Conservation (phyloP, 331 rosid species). For the Rosa hybrid region DNA sequence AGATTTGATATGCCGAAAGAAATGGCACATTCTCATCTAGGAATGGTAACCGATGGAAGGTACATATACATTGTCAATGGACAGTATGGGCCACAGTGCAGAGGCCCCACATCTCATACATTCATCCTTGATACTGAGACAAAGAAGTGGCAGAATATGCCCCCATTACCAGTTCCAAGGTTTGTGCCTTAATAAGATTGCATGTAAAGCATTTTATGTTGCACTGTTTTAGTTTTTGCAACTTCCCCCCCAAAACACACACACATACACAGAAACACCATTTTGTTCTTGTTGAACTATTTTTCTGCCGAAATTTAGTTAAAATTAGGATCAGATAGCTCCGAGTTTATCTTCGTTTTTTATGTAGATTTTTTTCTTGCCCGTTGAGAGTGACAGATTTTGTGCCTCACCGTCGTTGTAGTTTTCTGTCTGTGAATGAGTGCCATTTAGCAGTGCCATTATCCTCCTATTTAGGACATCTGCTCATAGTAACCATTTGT, state of each 20-base stretch:
- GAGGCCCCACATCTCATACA: conserved; percentile 57
- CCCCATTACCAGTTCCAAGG: conserved; percentile 78
- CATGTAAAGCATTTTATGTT: conserved; percentile 2
- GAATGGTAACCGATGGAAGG: conserved; percentile 82
- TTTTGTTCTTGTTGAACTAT: background rate
- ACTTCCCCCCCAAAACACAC: background rate
- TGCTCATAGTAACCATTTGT: background rate
- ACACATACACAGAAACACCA: background rate
- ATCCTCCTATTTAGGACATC: background rate
- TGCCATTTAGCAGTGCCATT: background rate
- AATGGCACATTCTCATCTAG: conserved; percentile 93
- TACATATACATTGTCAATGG: conserved; percentile 77
- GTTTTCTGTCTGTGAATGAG: background rate
- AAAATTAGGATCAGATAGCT: background rate
- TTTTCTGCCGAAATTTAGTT: background rate
- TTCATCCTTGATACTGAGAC: conserved; percentile 76
- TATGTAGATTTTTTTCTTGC: background rate
- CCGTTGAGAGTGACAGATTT: background rate
- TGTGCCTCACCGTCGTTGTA: background rate
- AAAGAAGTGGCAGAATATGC: conserved; percentile 66
- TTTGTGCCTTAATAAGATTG: conserved; percentile 28
- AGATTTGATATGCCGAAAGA: conserved; percentile 72
- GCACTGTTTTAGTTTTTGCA: background rate
- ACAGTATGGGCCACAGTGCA: conserved; percentile 87
- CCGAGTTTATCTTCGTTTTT: background rate